Percentiles rank a stretch among this genome's conserved stretches.
Evolutionary conservation across 2,329 filamentous ascomycete species (phyloP).

Genomic region (Sporothrix inflata): DNA sequence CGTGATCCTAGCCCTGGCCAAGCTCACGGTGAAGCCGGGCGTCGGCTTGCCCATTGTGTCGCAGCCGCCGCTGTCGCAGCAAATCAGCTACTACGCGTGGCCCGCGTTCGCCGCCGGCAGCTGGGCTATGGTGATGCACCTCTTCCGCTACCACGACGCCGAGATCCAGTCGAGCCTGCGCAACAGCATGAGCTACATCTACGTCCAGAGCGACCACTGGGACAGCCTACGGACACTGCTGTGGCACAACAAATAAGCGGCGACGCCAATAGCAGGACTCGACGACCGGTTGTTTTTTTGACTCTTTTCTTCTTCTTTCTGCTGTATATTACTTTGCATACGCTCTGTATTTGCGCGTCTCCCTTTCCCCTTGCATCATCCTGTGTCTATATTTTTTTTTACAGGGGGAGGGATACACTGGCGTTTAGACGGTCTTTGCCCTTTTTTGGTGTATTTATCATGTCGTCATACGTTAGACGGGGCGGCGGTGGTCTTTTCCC

Average conservation of each 20-base stretch:
- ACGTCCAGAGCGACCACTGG: conserved; percentile 86
- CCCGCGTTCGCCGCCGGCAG: conserved; percentile 87
- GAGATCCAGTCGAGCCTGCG: conserved; percentile 88
- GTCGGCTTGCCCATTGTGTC: conserved; percentile 56
- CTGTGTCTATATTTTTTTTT: conserved; percentile 13
- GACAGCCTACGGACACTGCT: conserved; percentile 82
- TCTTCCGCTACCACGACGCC: conserved; percentile 91
- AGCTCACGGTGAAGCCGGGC: conserved; percentile 73
- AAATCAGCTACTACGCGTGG: conserved; percentile 77
- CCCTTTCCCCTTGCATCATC: conserved; percentile 1
- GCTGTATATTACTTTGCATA: conserved; percentile 21
- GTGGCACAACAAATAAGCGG: conserved; percentile 72
- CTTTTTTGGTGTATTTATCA: not conserved
- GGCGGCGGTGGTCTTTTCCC: not conserved
- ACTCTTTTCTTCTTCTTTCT: conserved; percentile 7
- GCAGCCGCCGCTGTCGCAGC: conserved; percentile 49
- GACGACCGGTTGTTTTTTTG: not conserved
- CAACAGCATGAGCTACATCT: conserved; percentile 98
- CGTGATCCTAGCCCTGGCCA: conserved; percentile 81
- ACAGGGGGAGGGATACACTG: not conserved
- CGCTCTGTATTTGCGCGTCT: conserved; percentile 18
- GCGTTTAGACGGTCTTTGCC: conserved; percentile 15
- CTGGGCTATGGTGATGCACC: conserved; percentile 94
- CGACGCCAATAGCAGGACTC: not conserved
- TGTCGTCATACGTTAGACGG: not conserved